These are phyloP conservation scores for Fusarium euwallaceae DNA, from an alignment of 2,329 filamentous ascomycete species.

Conservation along the genomic window DNA sequence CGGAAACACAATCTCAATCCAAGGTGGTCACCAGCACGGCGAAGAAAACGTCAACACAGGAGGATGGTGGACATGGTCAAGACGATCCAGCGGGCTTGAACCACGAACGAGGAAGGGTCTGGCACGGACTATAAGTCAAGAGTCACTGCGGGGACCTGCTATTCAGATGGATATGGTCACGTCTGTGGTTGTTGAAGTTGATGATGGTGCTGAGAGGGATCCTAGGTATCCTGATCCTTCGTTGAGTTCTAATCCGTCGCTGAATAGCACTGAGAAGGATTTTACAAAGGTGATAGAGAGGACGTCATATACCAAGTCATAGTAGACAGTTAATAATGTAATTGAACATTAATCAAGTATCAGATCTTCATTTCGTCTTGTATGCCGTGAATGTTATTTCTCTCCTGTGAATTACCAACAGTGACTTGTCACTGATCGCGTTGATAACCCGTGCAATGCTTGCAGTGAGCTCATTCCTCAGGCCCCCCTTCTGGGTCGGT, in stretches of 20 bases:
- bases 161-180: constrained; percentile 62
- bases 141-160: constrained; percentile 52
- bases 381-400: too few relatives aligned
- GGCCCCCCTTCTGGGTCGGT: neutral
- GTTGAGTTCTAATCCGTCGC: constrained; percentile 43
- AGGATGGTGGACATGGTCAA: constrained; percentile 48
- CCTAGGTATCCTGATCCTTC: constrained; percentile 42
- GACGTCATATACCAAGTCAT: constrained; percentile 12
- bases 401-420: neutral
- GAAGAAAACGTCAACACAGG: constrained; percentile 30
- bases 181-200: constrained; percentile 56
- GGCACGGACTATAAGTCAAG: constrained; percentile 47
- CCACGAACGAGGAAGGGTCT: constrained; percentile 25
- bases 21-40: constrained; percentile 43
- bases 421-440: neutral
- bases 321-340: neutral
- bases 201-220: constrained; percentile 45
- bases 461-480: neutral
- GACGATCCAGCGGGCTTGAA: constrained; percentile 11
- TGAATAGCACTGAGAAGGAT: constrained; percentile 48
- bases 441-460: neutral
- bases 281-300: constrained; percentile 21
- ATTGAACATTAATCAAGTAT: neutral
- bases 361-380: neutral
- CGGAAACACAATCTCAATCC: constrained; percentile 59